Evolutionary conservation across 2,329 filamentous ascomycete species (phyloP), one percentile per base, ranked within the genome.

Genomic region (Herpotrichia juniperi): DNA sequence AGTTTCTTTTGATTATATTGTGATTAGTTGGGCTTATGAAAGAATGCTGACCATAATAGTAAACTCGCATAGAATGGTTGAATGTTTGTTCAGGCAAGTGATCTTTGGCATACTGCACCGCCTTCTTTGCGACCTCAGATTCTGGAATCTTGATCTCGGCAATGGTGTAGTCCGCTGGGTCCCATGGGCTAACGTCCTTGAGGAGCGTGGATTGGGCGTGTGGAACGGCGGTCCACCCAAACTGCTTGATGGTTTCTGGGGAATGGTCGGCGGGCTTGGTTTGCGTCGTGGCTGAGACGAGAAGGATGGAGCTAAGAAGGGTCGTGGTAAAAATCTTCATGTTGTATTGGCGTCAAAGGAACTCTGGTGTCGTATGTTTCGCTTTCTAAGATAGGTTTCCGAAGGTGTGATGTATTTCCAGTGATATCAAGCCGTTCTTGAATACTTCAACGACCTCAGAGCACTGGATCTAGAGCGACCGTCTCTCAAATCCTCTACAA

Each of bases 1-100:
- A 12, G 16, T 46, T 12, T 4, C 19, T 4, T 39, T n/a, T n/a
- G n/a, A n/a, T n/a, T n/a, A n/a, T n/a, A 30, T 50, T 14, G 37
- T 22, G 42, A 51, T 49, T 34, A 4, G 11, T n/a, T 12, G 28
- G 14, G 11, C 11, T 19, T 10, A 12, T 46, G 10, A 4, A 12
- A n/a, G 19, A 30, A 10, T 11, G 8, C 53, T 46, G 47, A 66
- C 86, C 83, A 63, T 83, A 91, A 64, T 86, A 85, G 66, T 82
- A 91, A 1, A 91, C 87, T 10, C 88, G 78, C 80, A 91, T 84
- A n/a, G 81, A 85, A 68, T 91, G 88, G 61, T 88, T 86, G 67
- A 85, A 90, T 0, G 86, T 89, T 59, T 83, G 77, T 14, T 71
- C 63, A 0, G 78, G 64, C 1, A 88, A 73, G 6, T 81, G 73